Base-by-base conservation (phyloP, 257 asterid species). In the Capsicum baccatum region DNA sequence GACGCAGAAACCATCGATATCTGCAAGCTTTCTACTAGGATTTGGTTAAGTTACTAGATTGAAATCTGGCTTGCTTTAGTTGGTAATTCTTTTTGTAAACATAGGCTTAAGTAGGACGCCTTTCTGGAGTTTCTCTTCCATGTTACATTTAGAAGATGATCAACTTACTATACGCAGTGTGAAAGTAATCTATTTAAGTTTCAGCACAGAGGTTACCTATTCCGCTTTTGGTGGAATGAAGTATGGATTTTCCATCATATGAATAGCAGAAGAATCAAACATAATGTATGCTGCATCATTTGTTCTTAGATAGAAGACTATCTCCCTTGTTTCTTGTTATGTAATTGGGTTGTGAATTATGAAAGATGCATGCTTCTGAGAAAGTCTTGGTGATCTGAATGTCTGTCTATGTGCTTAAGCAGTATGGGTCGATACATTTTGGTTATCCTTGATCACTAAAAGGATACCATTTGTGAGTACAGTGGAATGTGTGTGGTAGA, bases 331-430 rank as follows among this genome's bases (percentile, higher is more conserved):
- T 76, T 55, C 48, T 76, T 14, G 54, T 76, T 33, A 52, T 52
- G 81, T 54, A 52, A 76, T 76, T 76, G 63, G 19, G 48, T 54
- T 76, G 81, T 54, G 64, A 76, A 52, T 33, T 52, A 76, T 54
- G 81, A 14, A 63, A 76, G 63, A 76, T 52, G 63, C 81, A 54
- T 74, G 62, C 62, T 50, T 21, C 48, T 52, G 81, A 76, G 64
- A 76, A 21, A 52, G 48, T 26, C 26, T 76, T 2, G 15, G 39
- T 76, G 81, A 76, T 55, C 54, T 17, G 42, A 55, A 52, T 26
- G 81, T 76, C n/a, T 76, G 81, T 76, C 63, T 52, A 76, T 76
- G 63, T 21, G 58, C 21, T 52, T 76, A 76, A 26, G 81, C 19
- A 1, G 26, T 76, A 76, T 26, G 62, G 80, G 48, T 48, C 5